Evolutionary conservation across 2,329 filamentous ascomycete species (phyloP), one percentile per base, ranked within the genome.

Genomic region (Camillea tinctor): DNA sequence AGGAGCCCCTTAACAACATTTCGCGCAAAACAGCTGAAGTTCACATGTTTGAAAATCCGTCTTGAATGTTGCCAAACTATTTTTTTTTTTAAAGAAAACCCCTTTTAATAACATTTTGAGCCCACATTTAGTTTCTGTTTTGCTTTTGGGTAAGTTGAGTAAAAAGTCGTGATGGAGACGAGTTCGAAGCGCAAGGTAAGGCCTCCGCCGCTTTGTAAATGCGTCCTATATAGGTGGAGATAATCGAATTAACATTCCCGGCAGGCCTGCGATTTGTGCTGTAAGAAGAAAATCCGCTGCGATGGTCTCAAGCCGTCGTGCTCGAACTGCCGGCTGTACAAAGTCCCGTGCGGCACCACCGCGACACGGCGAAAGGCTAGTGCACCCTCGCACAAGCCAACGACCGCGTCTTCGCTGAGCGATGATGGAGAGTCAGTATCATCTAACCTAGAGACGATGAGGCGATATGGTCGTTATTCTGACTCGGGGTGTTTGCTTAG

Each of bases 251-350:
- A 59, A 52, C 7, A 30, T 40, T 8, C 8, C 9, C 4, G 7
- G 11, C 30, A 63, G 64, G 77, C 75, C 0, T 79, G 77, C 59
- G 77, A 80, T 62, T 69, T 79, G 48, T 80, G 78, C 68, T 79
- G 76, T 54, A 74, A 67, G 13, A 80, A 79, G 66, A 80, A 80
- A 71, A 79, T 80, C 52, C 79, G 78, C 63, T 80, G 78, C 54
- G 77, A 80, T 63, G 76, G 76, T 73, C 54, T 77, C 5, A 78
- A 77, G 61, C 78, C 78, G 0, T 65, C 72, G 8, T 80, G 78
- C 60, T 79, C 77, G 1, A 80, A 80, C 50, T 80, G 78, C 51
- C 66, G 72, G 7, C 66, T 79, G 3, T 80, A 80, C 62, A 72
- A 73, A n/a, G 69, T 77, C 3, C 67, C 72, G n/a, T 80, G 78